Evolutionary conservation across 108 stramenopile genomes (phyloP).

Genomic region (Cyclotella cryptica): DNA sequence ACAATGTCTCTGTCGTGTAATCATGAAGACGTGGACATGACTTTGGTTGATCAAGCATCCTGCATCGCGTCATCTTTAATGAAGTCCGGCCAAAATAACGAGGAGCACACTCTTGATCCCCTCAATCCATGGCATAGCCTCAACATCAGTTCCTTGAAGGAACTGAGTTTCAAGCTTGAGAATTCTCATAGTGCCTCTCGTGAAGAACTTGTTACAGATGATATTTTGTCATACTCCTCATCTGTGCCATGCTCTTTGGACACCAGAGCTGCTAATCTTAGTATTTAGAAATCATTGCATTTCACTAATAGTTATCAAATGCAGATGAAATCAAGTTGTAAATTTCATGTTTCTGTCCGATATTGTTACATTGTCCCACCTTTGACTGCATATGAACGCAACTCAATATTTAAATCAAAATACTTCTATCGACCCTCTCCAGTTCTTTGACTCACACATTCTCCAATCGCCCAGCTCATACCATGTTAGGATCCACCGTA

Average conservation of each 20-base stretch:
- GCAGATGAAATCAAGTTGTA: too few relatives aligned
- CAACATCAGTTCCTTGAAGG: constrained; percentile 31
- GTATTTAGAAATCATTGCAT: neutral
- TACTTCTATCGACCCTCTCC: too few relatives aligned
- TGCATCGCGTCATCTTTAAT: constrained; percentile 35
- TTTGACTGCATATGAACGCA: too few relatives aligned
- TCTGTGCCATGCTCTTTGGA: constrained; percentile 11
- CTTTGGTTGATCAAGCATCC: constrained; percentile 17
- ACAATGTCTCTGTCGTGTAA: constrained; percentile 28
- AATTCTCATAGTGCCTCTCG: neutral
- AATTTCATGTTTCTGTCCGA: neutral
- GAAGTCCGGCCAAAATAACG: neutral
- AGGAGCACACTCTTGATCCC: constrained; percentile 27
- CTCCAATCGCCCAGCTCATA: too few relatives aligned
- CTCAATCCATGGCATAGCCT: constrained; percentile 57
- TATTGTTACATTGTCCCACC: too few relatives aligned
- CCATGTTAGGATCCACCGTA: too few relatives aligned
- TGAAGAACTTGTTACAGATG: neutral
- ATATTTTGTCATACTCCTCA: constrained; percentile 7
- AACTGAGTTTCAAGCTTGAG: neutral
- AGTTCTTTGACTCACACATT: too few relatives aligned
- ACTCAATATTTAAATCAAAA: too few relatives aligned
- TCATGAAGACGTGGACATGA: constrained; percentile 11
- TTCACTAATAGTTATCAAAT: constrained; percentile 5
- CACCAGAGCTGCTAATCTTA: neutral